phyloP scores from a whole-genome alignment of 805 yeast species.

The Metschnikowia cubensis region DNA sequence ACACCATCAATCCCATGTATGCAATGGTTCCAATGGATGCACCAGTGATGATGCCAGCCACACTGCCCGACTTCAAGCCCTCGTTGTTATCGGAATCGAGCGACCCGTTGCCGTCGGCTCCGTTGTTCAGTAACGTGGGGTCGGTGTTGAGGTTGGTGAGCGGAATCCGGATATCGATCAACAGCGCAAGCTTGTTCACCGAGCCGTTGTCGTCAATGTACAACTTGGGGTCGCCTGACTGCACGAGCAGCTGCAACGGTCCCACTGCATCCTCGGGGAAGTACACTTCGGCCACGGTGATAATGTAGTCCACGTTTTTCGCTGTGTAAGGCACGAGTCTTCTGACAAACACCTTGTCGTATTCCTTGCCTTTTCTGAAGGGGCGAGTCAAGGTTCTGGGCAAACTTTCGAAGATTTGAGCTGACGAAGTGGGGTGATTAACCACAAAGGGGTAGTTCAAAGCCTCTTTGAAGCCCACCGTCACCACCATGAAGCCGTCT shows the following conservation, averaged over 20 bases:
- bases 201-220: constrained; percentile 58
- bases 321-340: constrained; percentile 75
- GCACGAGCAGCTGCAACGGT: constrained; percentile 47
- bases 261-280: constrained; percentile 57
- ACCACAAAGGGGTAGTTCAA: constrained; percentile 86
- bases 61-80: constrained; percentile 33
- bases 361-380: constrained; percentile 33
- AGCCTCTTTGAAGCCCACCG: constrained; percentile 72
- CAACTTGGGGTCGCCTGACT: constrained; percentile 50
- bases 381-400: constrained; percentile 72
- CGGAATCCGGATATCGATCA: constrained; percentile 73
- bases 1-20: constrained; percentile 58
- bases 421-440: constrained; percentile 65
- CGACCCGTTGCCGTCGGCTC: constrained; percentile 29
- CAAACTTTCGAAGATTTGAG: constrained; percentile 79
- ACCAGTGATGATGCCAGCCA: constrained; percentile 81
- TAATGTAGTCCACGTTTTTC: constrained; percentile 51
- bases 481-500: constrained; percentile 48
- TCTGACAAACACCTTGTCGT: constrained; percentile 50
- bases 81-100: constrained; percentile 24
- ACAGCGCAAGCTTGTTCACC: constrained; percentile 52
- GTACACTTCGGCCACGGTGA: constrained; percentile 85
- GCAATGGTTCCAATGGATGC: constrained; percentile 71
- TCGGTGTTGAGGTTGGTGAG: constrained; percentile 40
- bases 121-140: constrained; percentile 4